A percentile compares a stretch with the other conserved stretches of the same genome.
Evolutionary conservation across 257 asterid genomes (phyloP).

Genomic region (Haberlea rhodopensis): DNA sequence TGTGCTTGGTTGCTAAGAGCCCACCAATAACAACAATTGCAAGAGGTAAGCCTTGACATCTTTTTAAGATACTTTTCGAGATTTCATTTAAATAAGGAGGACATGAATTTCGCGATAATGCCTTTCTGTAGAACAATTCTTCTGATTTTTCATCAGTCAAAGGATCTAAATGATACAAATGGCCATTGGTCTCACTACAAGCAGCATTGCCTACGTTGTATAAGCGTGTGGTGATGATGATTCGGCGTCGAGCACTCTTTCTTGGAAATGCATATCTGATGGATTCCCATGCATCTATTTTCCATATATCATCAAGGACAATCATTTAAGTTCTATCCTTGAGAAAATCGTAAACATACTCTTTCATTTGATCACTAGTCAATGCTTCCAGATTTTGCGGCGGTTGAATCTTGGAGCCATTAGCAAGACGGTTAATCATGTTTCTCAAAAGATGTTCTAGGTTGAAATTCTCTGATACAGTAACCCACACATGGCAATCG

Average conservation of each 20-base stretch:
- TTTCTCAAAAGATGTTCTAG: constrained; percentile 14
- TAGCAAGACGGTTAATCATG: constrained; percentile 13
- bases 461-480: constrained; percentile 25
- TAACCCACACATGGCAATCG: constrained; percentile 26
- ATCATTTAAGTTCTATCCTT: constrained; percentile 22
- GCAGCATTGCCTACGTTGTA: background rate
- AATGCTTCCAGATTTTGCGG: constrained; percentile 21
- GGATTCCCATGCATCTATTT: constrained; percentile 24
- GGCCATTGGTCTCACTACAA: constrained; percentile 7
- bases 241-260: constrained; percentile 2
- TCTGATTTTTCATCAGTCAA: constrained; percentile 10
- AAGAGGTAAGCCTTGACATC: constrained; percentile 29
- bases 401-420: background rate
- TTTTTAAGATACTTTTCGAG: constrained; percentile 3
- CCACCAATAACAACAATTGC: constrained; percentile 29
- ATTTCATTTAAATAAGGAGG: constrained; percentile 21
- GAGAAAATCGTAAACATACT: constrained; percentile 23
- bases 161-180: constrained; percentile 19
- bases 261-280: constrained; percentile 28
- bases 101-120: constrained; percentile 22
- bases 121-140: constrained; percentile 13
- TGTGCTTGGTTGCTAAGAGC: constrained; percentile 21
- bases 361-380: constrained; percentile 17
- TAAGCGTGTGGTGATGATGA: constrained; percentile 28
- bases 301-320: constrained; percentile 39